phyloP scores from a whole-genome alignment of 768 basidiomycete species.

The Pleurotus eryngii region DNA sequence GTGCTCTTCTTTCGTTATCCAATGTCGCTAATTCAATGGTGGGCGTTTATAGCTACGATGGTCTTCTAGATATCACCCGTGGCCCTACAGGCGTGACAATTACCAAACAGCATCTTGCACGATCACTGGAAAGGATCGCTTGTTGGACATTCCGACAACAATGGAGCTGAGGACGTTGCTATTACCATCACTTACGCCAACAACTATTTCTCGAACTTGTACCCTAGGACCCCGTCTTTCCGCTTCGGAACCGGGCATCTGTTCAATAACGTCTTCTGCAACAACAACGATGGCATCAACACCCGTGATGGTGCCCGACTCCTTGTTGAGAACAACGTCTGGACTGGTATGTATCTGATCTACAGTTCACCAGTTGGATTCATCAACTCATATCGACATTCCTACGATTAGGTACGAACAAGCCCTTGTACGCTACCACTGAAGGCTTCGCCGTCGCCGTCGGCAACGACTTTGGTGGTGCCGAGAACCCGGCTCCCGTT shows the following conservation, averaged over 20 bases:
- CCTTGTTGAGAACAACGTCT: conserved; percentile 46
- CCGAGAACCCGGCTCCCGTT: conserved; percentile 25
- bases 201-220: background rate
- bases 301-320: conserved; percentile 29
- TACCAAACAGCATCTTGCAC: conserved; percentile 37
- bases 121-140: conserved; percentile 46
- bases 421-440: conserved; percentile 39
- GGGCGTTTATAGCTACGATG: conserved; percentile 35
- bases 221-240: conserved; percentile 38
- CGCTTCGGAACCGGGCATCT: conserved; percentile 45
- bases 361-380: background rate
- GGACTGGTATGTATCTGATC: conserved; percentile 25
- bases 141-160: conserved; percentile 41
- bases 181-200: conserved; percentile 21
- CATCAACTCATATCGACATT: background rate
- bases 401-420: conserved; percentile 22
- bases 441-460: conserved; percentile 34
- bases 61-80: conserved; percentile 42
- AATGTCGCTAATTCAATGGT: background rate
- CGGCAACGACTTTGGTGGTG: conserved; percentile 35
- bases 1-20: background rate
- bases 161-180: conserved; percentile 28
- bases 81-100: conserved; percentile 40
- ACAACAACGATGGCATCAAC: conserved; percentile 26
- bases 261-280: conserved; percentile 42